These are phyloP conservation scores for Cryptococcus wingfieldii DNA, from an alignment of 1,284 basidiomycete genomes.

Conservation along the genomic window DNA sequence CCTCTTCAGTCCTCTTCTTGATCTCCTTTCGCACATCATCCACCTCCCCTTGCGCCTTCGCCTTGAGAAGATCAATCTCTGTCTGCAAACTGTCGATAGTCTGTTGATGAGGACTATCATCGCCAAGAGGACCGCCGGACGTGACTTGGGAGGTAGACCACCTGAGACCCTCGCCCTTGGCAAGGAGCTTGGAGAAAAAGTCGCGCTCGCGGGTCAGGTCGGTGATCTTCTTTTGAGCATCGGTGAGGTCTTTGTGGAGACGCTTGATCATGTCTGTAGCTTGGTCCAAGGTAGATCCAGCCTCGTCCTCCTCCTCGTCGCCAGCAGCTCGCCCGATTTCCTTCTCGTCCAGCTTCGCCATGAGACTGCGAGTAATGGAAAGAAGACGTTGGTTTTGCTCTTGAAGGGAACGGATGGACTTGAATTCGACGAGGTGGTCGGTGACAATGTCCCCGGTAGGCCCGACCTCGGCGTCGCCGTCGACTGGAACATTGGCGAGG, in stretches of 20 bases:
- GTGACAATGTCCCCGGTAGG: constrained; percentile 73
- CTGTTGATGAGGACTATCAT: constrained; percentile 18
- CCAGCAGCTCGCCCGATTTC: constrained; percentile 64
- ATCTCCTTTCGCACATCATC: constrained; percentile 64
- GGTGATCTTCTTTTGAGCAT: constrained; percentile 64
- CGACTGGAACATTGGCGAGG: constrained; percentile 67
- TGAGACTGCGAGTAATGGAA: constrained; percentile 74
- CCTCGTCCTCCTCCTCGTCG: constrained; percentile 61
- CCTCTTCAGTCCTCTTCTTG: constrained; percentile 59
- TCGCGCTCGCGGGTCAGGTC: constrained; percentile 84
- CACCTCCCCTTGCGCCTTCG: constrained; percentile 65
- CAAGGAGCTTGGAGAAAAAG: constrained; percentile 70
- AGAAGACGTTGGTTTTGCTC: constrained; percentile 86
- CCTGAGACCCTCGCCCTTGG: constrained; percentile 40
- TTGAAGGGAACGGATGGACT: constrained; percentile 72
- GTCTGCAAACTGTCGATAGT: constrained; percentile 31
- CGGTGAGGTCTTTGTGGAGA: constrained; percentile 68
- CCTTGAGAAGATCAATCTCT: constrained; percentile 63
- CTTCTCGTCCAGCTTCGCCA: constrained; percentile 69
- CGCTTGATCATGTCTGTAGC: constrained; percentile 80
- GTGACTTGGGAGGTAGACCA: constrained; percentile 11
- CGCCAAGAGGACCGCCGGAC: constrained; percentile 19
- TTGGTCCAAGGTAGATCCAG: constrained; percentile 68
- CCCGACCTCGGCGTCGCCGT: constrained; percentile 50
- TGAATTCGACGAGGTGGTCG: constrained; percentile 84